Evolutionary conservation across 352 stramenopile genomes (phyloP), one percentile per base, ranked within the genome.

Genomic region (Pythium plurisporium): DNA sequence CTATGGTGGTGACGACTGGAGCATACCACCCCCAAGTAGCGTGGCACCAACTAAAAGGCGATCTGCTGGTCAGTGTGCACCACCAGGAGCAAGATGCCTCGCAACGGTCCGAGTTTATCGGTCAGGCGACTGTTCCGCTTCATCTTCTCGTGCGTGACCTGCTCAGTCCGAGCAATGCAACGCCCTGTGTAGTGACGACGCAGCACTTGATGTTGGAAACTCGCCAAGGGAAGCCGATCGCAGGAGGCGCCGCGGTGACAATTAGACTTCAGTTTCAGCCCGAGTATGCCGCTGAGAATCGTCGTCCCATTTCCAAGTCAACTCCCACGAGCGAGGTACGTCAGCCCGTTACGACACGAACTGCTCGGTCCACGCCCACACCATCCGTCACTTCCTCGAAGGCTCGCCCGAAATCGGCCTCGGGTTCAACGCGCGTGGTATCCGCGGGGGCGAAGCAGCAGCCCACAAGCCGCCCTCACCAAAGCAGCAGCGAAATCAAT

Each of bases 11-110:
- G 3, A 31, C 20, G 15, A 20, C 30, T 8, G 43, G 42, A 25
- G 17, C 17, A 0, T n/a, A 49, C 2, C 25, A 4, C 17, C 69
- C 52, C 12, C 59, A 63, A 30, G 59, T 67, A 15, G 62, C 69
- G 7, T 87, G 81, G 81, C 46, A 65, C 22, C 70, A 82, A 37
- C 59, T 91, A 1, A 69, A 65, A 38, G 78, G 81, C 9, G 74
- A 85, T 31, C n/a, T 91, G 3, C 57, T 87, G 44, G 85, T 89
- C 55, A 82, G 69, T 2, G 67, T 89, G 2, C 87, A 86, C 44
- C 69, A 76, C 22, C 40, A 57, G 31, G 43, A 38, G 3, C 43
- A 14, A 20, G 47, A 41, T 8, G 19, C 37, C 14, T 26, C 34
- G 33, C 43, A 26, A 1, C 30, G 47, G 0, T 73, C 70, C 37